Conservation (phyloP, 2,329 filamentous ascomycete genomes). For the Scedosporium aurantiacum region DNA sequence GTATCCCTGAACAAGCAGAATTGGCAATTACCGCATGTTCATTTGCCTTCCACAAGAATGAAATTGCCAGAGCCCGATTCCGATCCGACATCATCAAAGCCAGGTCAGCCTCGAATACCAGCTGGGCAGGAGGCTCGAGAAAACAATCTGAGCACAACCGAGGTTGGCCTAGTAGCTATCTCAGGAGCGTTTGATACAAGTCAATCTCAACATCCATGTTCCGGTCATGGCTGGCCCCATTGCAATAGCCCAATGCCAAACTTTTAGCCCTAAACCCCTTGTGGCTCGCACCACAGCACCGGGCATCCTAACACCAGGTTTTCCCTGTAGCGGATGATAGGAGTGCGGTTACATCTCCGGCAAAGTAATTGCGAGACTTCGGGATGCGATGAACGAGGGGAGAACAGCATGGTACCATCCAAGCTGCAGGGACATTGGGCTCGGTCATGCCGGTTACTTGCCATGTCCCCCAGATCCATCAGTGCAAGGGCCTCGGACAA, state of each 20-base stretch:
- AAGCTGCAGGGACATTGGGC: background rate
- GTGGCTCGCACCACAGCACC: too few species aligned
- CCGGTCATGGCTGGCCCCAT: too few species aligned
- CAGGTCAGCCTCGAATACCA: background rate
- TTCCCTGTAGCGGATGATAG: background rate
- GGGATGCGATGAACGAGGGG: background rate
- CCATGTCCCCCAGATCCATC: background rate
- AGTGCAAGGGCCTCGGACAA: background rate
- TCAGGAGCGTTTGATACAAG: too few species aligned
- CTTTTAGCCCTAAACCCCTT: too few species aligned
- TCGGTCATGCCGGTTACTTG: background rate
- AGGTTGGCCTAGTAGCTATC: too few species aligned
- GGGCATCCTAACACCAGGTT: too few species aligned
- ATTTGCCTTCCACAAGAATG: background rate
- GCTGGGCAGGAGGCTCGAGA: too few species aligned
- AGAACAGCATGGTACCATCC: background rate
- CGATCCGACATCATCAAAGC: background rate
- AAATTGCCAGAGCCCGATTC: background rate
- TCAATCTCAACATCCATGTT: too few species aligned
- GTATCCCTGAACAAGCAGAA: slow-evolving; percentile 2
- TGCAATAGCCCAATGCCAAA: too few species aligned
- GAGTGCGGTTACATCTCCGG: background rate
- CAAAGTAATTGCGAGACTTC: background rate
- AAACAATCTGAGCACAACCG: too few species aligned
- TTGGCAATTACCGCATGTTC: background rate